These are phyloP conservation scores for Cutaneotrichosporon sp. DNA, from an alignment of 1,284 basidiomycete genomes.

Conservation along the genomic window DNA sequence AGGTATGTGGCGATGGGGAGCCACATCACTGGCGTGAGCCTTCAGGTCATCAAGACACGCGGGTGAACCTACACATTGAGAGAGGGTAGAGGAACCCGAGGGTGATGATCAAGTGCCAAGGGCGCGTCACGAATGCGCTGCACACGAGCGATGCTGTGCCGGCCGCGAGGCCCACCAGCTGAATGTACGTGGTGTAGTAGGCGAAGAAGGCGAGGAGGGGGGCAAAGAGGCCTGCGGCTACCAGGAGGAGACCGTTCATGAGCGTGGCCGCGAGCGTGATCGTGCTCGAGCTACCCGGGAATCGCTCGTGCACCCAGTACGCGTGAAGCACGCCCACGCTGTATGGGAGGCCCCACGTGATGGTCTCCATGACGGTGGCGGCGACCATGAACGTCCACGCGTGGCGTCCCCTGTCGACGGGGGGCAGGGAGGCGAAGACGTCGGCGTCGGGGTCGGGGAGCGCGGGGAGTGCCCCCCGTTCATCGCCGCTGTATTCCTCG, in stretches of 20 bases:
- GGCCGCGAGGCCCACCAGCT: constrained; percentile 11
- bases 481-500: background rate
- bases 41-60: background rate
- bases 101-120: constrained; percentile 50
- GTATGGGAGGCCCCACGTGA: constrained; percentile 52
- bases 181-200: constrained; percentile 3
- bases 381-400: constrained; percentile 51
- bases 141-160: constrained; percentile 8
- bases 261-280: constrained; percentile 46
- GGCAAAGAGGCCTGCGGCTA: constrained; percentile 45
- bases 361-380: constrained; percentile 45
- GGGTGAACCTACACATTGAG: constrained; percentile 32
- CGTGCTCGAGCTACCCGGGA: constrained; percentile 27
- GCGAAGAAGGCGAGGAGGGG: constrained; percentile 21
- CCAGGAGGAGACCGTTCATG: constrained; percentile 47
- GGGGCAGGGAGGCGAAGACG: constrained; percentile 27
- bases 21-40: constrained; percentile 35
- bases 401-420: constrained; percentile 44
- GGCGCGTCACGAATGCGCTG: constrained; percentile 24
- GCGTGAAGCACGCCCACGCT: constrained; percentile 48
- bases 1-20: constrained; percentile 47
- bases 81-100: constrained; percentile 48
- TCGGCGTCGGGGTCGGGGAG: background rate
- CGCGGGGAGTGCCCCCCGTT: background rate
- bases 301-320: constrained; percentile 45